Percentiles rank a stretch among this genome's conserved stretches.
These are phyloP conservation scores for Vachellia collinsii DNA, from an alignment of 306 rosid genomes.

Conservation along the genomic window DNA sequence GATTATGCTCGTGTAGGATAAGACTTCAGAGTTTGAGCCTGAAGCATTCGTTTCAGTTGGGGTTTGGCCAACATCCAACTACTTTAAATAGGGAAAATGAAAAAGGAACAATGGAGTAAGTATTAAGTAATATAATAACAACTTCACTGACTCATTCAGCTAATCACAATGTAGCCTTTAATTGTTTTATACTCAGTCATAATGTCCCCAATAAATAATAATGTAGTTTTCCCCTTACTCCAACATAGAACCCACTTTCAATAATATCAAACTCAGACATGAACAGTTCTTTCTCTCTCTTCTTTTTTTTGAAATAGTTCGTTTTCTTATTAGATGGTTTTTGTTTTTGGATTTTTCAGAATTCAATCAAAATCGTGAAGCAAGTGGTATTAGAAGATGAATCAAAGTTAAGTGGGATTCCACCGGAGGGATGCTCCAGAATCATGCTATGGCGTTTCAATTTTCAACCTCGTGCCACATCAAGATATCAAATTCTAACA, in stretches of 20 bases:
- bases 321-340: slow-evolving; percentile 3
- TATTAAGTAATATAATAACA: slow-evolving; percentile 48
- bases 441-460: slow-evolving; percentile 84
- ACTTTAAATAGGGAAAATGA: slow-evolving; percentile 23
- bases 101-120: slow-evolving; percentile 3
- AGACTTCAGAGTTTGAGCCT: slow-evolving; percentile 8
- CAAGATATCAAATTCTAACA: slow-evolving; percentile 43
- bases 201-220: slow-evolving; percentile 17
- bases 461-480: slow-evolving; percentile 32
- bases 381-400: slow-evolving; percentile 97
- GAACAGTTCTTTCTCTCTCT: neutral
- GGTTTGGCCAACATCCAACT: slow-evolving; percentile 61
- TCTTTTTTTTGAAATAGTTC: neutral
- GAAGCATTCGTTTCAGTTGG: slow-evolving; percentile 30
- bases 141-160: slow-evolving; percentile 41
- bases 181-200: slow-evolving; percentile 40
- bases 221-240: slow-evolving; percentile 36
- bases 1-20: slow-evolving; percentile 10
- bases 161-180: slow-evolving; percentile 28
- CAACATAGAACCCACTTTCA: slow-evolving; percentile 30
- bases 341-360: slow-evolving; percentile 43
- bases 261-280: slow-evolving; percentile 24
- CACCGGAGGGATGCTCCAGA: slow-evolving; percentile 78
- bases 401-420: slow-evolving; percentile 77
- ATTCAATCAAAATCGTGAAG: slow-evolving; percentile 88